Evolutionary conservation across 225 moss, liverwort and hornwort genomes (phyloP).

Genomic region (Sphagnum contortum): DNA sequence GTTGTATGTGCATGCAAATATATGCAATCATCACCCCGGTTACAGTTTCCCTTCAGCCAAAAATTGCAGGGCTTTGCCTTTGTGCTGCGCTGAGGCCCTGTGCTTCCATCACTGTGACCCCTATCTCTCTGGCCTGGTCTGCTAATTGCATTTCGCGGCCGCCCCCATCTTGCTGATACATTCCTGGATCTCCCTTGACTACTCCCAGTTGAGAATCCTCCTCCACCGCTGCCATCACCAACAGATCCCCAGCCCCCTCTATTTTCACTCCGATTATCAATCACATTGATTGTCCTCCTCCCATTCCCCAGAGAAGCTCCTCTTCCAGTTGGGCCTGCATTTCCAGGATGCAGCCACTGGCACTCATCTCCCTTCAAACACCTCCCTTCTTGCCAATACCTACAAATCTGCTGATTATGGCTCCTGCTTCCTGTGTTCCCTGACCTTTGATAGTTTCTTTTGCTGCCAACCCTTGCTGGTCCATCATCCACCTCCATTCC

Average conservation of each 20-base stretch:
- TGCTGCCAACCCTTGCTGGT: slow-evolving; percentile 73
- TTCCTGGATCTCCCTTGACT: slow-evolving; percentile 33
- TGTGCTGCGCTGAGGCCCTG: slow-evolving; percentile 23
- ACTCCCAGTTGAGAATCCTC: slow-evolving; percentile 58
- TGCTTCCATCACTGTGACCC: slow-evolving; percentile 26
- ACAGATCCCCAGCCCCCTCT: slow-evolving; percentile 34
- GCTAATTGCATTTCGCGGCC: slow-evolving; percentile 13
- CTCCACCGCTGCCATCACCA: slow-evolving; percentile 39
- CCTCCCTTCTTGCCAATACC: slow-evolving; percentile 83
- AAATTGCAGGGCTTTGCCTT: slow-evolving; percentile 64
- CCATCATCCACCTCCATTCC: slow-evolving; percentile 99
- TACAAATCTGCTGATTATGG: slow-evolving; percentile 64
- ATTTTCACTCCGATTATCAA: slow-evolving; percentile 29
- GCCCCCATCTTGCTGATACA: slow-evolving; percentile 44
- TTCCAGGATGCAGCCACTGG: slow-evolving; percentile 83
- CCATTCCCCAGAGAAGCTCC: slow-evolving; percentile 51
- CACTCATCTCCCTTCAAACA: slow-evolving; percentile 86
- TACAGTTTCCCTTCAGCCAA: slow-evolving; percentile 79
- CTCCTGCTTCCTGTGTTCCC: slow-evolving; percentile 25
- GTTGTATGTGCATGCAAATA: slow-evolving; percentile 80
- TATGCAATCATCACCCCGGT: slow-evolving; percentile 71
- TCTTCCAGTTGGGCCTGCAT: slow-evolving; percentile 77
- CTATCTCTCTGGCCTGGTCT: slow-evolving; percentile 14
- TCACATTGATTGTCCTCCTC: slow-evolving; percentile 51
- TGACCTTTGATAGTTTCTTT: slow-evolving; percentile 62